Percentiles rank a stretch among this genome's conserved stretches.
Conservation (phyloP, 1,284 basidiomycete species). For the Ustilago bromivora region DNA sequence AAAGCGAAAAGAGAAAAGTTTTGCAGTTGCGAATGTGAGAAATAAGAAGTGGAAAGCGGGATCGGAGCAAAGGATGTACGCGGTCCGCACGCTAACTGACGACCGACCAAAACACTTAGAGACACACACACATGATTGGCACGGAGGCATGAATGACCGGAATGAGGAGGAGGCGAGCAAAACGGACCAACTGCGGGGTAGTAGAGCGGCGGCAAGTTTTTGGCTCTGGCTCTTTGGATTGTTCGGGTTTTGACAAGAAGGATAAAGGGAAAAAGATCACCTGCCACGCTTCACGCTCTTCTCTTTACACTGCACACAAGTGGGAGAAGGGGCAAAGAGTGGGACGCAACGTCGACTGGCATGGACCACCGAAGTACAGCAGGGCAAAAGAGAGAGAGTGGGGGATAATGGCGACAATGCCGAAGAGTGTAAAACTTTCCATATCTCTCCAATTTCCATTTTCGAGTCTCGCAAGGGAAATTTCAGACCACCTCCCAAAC, state of each 20-base stretch:
- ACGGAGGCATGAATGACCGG: slow-evolving; percentile 11
- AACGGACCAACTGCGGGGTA: background rate
- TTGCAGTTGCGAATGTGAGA: background rate
- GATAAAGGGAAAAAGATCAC: background rate
- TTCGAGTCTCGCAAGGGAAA: background rate
- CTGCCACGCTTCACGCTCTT: background rate
- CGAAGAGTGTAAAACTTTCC: slow-evolving; percentile 1
- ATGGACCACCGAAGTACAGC: background rate
- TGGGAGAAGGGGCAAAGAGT: background rate
- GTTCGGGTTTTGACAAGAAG: background rate
- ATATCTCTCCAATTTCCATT: background rate
- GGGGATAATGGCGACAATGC: slow-evolving; percentile 5
- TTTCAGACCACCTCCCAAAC: background rate
- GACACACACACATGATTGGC: background rate
- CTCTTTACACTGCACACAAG: background rate
- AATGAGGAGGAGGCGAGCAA: background rate
- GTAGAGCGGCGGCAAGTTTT: slow-evolving; percentile 6
- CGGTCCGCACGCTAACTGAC: slow-evolving; percentile 4
- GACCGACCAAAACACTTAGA: background rate
- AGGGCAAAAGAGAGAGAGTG: background rate
- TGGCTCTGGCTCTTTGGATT: background rate
- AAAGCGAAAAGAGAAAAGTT: background rate
- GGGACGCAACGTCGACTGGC: background rate
- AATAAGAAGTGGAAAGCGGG: background rate
- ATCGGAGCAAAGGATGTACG: slow-evolving; percentile 4